Percentiles rank a stretch among this genome's conserved stretches.
These are phyloP conservation scores for Dothideomycetes sp. DNA, from an alignment of 2,329 filamentous ascomycete species.

Conservation along the genomic window DNA sequence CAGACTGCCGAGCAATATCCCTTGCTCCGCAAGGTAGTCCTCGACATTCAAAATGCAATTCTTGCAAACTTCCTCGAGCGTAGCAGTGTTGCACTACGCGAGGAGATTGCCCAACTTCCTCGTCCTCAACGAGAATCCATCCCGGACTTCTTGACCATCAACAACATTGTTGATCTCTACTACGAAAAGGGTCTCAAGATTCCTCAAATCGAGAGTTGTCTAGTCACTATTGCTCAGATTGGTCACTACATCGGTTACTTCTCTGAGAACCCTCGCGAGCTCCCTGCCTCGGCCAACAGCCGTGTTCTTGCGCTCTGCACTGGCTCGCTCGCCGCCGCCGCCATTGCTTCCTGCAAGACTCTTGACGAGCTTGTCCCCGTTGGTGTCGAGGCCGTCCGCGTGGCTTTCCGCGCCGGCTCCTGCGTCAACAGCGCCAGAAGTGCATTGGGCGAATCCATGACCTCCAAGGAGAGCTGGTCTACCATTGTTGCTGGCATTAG, in stretches of 20 bases:
- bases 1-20: slow-evolving; percentile 60
- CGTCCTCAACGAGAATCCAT: slow-evolving; percentile 49
- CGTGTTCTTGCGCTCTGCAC: slow-evolving; percentile 58
- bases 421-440: slow-evolving; percentile 34
- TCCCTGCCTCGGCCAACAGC: slow-evolving; percentile 39
- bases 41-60: slow-evolving; percentile 46
- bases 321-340: slow-evolving; percentile 60
- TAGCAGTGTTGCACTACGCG: slow-evolving; percentile 47
- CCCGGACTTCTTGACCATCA: slow-evolving; percentile 53
- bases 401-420: slow-evolving; percentile 56
- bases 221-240: slow-evolving; percentile 57
- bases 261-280: slow-evolving; percentile 45
- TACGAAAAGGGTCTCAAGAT: slow-evolving; percentile 49
- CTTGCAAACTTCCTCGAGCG: slow-evolving; percentile 55
- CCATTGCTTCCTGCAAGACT: slow-evolving; percentile 54
- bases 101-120: slow-evolving; percentile 51
- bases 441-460: slow-evolving; percentile 40
- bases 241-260: slow-evolving; percentile 59
- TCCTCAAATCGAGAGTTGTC: slow-evolving; percentile 54
- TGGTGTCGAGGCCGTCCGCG: slow-evolving; percentile 53
- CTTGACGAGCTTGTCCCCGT: slow-evolving; percentile 53
- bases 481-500: slow-evolving; percentile 52
- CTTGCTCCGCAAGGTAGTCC: slow-evolving; percentile 45
- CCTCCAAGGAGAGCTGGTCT: slow-evolving; percentile 53
- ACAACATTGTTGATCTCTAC: slow-evolving; percentile 57